phyloP scores from a whole-genome alignment of 495 filamentous ascomycete species.

The Penicillium egyptiacum region DNA sequence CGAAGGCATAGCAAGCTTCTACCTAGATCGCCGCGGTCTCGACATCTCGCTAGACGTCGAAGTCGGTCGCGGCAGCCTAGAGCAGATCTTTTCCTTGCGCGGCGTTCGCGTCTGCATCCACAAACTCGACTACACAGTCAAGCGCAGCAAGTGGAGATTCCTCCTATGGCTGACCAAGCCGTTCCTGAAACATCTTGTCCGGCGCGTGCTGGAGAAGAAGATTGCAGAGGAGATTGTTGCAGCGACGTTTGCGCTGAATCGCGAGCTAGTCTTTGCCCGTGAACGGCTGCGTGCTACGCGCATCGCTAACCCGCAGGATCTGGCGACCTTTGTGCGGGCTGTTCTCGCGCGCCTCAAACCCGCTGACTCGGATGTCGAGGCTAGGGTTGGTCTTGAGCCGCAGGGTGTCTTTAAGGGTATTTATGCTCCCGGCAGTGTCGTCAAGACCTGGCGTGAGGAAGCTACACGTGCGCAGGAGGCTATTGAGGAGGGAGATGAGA shows the following conservation, averaged over 20 bases:
- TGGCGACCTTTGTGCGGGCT: conserved; percentile 78
- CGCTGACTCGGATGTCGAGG: conserved; percentile 71
- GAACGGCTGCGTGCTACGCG: conserved; percentile 83
- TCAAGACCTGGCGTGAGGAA: conserved; percentile 84
- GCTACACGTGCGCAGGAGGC: conserved; percentile 64
- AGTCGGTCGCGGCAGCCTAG: conserved; percentile 67
- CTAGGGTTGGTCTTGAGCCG: conserved; percentile 63
- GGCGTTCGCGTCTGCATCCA: conserved; percentile 78
- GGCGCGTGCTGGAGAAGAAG: conserved; percentile 74
- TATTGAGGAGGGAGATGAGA: conserved; percentile 55
- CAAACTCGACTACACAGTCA: conserved; percentile 76
- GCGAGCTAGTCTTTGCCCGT: conserved; percentile 81
- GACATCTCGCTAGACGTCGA: conserved; percentile 84
- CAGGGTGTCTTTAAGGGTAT: conserved; percentile 76
- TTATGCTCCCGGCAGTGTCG: conserved; percentile 84
- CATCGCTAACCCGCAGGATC: conserved; percentile 76
- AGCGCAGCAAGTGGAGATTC: conserved; percentile 71
- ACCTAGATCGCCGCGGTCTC: conserved; percentile 79
- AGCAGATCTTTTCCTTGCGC: conserved; percentile 77
- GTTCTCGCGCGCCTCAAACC: conserved; percentile 72
- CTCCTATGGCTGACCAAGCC: conserved; percentile 84
- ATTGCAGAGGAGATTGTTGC: conserved; percentile 70
- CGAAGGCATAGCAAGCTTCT: conserved; percentile 80
- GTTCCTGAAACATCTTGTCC: conserved; percentile 74
- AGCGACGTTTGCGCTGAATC: conserved; percentile 68